Evolutionary conservation across 2,329 filamentous ascomycete species (phyloP), one percentile per base, ranked within the genome.

Genomic region (Fonsecaea nubica): DNA sequence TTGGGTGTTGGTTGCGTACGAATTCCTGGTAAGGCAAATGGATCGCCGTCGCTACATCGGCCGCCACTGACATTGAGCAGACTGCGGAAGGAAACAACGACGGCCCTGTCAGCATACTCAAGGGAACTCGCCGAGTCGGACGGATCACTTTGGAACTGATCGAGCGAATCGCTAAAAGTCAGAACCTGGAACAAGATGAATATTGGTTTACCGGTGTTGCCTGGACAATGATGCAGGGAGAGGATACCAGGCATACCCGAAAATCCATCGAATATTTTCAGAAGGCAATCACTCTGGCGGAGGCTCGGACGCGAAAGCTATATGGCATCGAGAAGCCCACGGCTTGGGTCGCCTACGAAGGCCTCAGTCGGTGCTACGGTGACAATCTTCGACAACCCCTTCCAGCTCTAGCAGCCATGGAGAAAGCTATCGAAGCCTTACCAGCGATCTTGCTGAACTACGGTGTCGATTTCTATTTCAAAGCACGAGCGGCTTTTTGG

Each of bases 161-260:
- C 3, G 64, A 66, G 64, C 35, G 13, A 21, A 25, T 66, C 32
- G 64, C 64, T 21, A 64, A 15, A 30, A 36, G 30, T 55, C 61
- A 64, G 33, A 10, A 36, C 9, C 30, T 66, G 15, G 40, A 48
- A 64, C 56, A 66, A 55, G 38, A 62, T 9, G 60, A 54, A 57
- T 61, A 65, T 32, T 66, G 52, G 48, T 65, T 33, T 45, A 54
- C 64, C 18, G 64, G 64, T 30, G 53, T 66, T 25, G 64, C 45
- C 25, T 66, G 64, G 64, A 66, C 55, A 12, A 40, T 66, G 64
- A 64, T 64, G 64, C 45, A 66, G 48, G 61, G 61, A 38, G 48
- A 48, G 8, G 54, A 66, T 35, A 18, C 58, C 33, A 35, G 55
- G 33, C 40, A 58, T 32, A 65, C 60, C 13, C 35, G 48, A n/a